Evolutionary conservation across 164 flowering plant species (phyloP).

Genomic region (Tetracentron sinense): DNA sequence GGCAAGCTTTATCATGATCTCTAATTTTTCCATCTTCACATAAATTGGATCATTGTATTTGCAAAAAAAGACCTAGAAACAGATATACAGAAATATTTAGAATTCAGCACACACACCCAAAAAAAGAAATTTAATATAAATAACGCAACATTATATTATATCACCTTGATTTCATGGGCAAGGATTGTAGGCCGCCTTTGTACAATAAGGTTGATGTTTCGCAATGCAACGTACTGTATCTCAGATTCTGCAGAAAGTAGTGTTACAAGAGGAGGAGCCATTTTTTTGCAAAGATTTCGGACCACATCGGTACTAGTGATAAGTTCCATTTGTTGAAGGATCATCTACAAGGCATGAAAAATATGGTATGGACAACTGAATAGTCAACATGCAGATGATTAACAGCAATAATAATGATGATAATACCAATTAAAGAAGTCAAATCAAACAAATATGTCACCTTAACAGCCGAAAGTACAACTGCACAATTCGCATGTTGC

Average conservation of each 20-base stretch:
- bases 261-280: constrained; percentile 99
- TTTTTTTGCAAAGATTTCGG: constrained; percentile 97
- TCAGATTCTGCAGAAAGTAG: constrained; percentile 99
- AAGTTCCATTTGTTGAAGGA: constrained; percentile 98
- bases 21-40: constrained; percentile 95
- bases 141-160: neutral
- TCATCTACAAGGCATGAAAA: constrained; percentile 62
- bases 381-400: neutral
- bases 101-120: neutral
- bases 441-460: constrained; percentile 25
- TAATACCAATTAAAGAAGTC: neutral
- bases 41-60: constrained; percentile 99
- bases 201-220: constrained; percentile 96
- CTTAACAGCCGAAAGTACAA: constrained; percentile 99
- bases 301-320: constrained; percentile 95
- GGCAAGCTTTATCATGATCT: constrained; percentile 98
- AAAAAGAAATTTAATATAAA: no score
- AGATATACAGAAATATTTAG: constrained; percentile 5
- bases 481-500: constrained; percentile 99
- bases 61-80: constrained; percentile 90
- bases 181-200: constrained; percentile 95
- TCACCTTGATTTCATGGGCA: constrained; percentile 99
- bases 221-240: constrained; percentile 96
- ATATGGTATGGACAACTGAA: neutral
- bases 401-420: neutral